Conservation (phyloP, 371 early-diverging fungal species). For the Vairimorpha necatrix region DNA sequence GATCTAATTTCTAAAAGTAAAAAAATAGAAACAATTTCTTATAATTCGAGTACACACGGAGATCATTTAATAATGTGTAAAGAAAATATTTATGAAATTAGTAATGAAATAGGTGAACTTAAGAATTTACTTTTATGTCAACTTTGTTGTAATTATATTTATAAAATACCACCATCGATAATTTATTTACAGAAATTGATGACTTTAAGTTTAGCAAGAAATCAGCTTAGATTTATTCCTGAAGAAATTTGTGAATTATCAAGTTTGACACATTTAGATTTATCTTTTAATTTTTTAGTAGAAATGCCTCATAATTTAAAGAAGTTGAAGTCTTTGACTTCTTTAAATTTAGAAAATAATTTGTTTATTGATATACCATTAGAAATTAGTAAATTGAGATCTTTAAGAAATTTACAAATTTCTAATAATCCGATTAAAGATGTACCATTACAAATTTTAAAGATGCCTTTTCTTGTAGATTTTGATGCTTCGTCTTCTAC, state of each 20-base stretch:
- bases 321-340: slow-evolving; percentile 67
- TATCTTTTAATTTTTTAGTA: slow-evolving; percentile 69
- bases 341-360: slow-evolving; percentile 67
- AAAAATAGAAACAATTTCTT: neutral
- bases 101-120: slow-evolving; percentile 39
- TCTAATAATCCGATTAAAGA: slow-evolving; percentile 66
- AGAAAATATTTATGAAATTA: slow-evolving; percentile 46
- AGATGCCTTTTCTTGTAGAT: slow-evolving; percentile 54
- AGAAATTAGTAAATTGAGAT: slow-evolving; percentile 48
- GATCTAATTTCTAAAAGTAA: neutral
- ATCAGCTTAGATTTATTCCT: slow-evolving; percentile 66
- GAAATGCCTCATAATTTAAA: slow-evolving; percentile 68
- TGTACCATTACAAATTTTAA: slow-evolving; percentile 67
- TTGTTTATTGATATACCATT: slow-evolving; percentile 50
- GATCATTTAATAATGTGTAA: slow-evolving; percentile 60
- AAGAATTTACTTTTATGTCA: slow-evolving; percentile 49
- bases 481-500: slow-evolving; percentile 63
- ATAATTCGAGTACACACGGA: slow-evolving; percentile 4
- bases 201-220: slow-evolving; percentile 60
- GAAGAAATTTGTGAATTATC: slow-evolving; percentile 69
- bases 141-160: slow-evolving; percentile 63
- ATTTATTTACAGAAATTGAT: slow-evolving; percentile 49
- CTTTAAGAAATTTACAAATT: slow-evolving; percentile 50
- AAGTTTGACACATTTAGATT: slow-evolving; percentile 70
- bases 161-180: slow-evolving; percentile 58